A percentile compares a stretch with the other conserved stretches of the same genome.
phyloP scores from a whole-genome alignment of 371 early-diverging fungal species.

The Mycotypha africana region DNA sequence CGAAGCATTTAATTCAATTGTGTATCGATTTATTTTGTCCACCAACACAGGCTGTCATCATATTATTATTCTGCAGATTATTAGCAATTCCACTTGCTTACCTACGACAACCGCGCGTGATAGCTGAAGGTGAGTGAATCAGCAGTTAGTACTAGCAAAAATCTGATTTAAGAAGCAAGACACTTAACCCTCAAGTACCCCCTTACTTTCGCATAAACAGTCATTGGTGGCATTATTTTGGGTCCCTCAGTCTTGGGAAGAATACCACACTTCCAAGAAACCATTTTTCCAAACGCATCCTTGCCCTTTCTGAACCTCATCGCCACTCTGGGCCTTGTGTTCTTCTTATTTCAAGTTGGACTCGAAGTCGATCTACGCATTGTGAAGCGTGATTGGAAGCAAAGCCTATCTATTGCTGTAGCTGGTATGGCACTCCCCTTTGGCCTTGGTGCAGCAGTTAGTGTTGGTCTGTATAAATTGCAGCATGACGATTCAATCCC shows the following conservation, averaged over 20 bases:
- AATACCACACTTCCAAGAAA: conserved; percentile 56
- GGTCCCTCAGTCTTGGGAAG: conserved; percentile 76
- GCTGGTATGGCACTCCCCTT: conserved; percentile 77
- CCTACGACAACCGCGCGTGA: conserved; percentile 69
- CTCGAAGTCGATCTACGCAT: conserved; percentile 66
- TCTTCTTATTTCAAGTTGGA: conserved; percentile 89
- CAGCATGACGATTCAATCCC: conserved; percentile 37
- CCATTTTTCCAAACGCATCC: conserved; percentile 60
- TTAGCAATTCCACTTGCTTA: conserved; percentile 52
- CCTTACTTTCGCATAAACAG: too few relatives aligned
- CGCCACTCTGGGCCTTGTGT: conserved; percentile 83
- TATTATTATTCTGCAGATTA: conserved; percentile 59
- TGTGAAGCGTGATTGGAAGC: conserved; percentile 38
- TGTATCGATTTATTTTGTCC: not conserved
- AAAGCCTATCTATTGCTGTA: conserved; percentile 51
- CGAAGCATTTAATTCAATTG: not conserved
- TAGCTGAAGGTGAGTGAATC: conserved; percentile 55
- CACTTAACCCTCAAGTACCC: too few relatives aligned
- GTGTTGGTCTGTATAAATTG: conserved; percentile 60
- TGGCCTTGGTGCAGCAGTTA: conserved; percentile 66
- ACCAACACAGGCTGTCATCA: conserved; percentile 67
- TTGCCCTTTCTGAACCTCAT: conserved; percentile 69
- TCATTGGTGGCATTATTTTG: conserved; percentile 72
- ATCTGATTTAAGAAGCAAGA: not conserved
- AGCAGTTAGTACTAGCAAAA: not conserved